Evolutionary conservation across 2,329 filamentous ascomycete species (phyloP).

Genomic region (Coleophoma crateriformis): DNA sequence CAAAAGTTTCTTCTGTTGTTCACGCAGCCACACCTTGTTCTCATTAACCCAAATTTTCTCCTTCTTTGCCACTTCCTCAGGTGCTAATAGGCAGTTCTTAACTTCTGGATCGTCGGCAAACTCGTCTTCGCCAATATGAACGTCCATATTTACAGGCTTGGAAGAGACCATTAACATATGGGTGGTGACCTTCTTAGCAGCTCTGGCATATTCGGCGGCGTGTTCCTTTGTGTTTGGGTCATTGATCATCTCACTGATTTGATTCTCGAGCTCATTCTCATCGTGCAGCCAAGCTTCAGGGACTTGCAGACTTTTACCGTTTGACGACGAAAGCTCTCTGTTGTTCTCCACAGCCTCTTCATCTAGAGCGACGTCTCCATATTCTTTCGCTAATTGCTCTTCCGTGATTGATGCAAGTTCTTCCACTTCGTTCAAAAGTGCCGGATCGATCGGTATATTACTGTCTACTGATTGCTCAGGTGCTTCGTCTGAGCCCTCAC

Average conservation of each 20-base stretch:
- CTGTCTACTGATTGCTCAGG: no score
- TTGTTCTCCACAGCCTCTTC: slow-evolving; percentile 3
- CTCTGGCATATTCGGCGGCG: slow-evolving; percentile 51
- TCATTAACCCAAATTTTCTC: slow-evolving; percentile 91
- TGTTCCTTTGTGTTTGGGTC: slow-evolving; percentile 53
- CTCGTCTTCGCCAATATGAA: slow-evolving; percentile 70
- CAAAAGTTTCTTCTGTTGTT: slow-evolving; percentile 78
- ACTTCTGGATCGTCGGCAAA: slow-evolving; percentile 91
- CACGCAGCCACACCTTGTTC: slow-evolving; percentile 89
- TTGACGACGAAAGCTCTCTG: slow-evolving; percentile 18
- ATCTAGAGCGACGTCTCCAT: slow-evolving; percentile 1
- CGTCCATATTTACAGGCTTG: slow-evolving; percentile 49
- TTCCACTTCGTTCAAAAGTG: slow-evolving; percentile 21
- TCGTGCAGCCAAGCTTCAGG: slow-evolving; percentile 54
- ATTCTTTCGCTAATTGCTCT: not conserved
- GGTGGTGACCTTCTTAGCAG: slow-evolving; percentile 48
- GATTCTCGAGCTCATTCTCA: slow-evolving; percentile 58
- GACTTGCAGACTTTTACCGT: slow-evolving; percentile 28
- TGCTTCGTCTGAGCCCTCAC: no score
- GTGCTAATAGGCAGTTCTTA: slow-evolving; percentile 66
- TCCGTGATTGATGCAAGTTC: slow-evolving; percentile 2
- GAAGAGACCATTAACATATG: slow-evolving; percentile 45
- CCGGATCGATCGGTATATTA: slow-evolving; percentile 31
- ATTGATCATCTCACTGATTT: slow-evolving; percentile 66
- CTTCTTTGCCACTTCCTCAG: slow-evolving; percentile 73